Conservation (phyloP, 1,284 basidiomycete genomes). For the Pascua guehoae region DNA sequence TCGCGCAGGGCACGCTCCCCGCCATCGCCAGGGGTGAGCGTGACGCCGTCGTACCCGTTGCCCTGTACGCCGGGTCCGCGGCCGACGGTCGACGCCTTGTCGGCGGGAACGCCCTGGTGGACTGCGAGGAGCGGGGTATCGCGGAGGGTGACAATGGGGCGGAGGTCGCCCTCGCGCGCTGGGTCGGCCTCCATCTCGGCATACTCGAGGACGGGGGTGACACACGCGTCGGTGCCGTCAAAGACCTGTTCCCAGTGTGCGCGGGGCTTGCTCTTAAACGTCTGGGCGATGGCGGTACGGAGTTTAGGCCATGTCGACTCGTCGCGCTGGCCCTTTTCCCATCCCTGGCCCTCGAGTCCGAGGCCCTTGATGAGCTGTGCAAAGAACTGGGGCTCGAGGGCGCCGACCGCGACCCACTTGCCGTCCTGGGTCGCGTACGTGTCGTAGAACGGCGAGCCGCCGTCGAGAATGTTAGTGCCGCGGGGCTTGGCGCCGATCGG, state of each 20-base stretch:
- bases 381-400: constrained; percentile 22
- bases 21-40: neutral
- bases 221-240: constrained; percentile 15
- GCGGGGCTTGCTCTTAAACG: constrained; percentile 11
- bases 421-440: constrained; percentile 12
- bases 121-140: neutral
- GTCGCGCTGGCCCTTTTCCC: constrained; percentile 7
- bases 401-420: constrained; percentile 12
- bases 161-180: constrained; percentile 1
- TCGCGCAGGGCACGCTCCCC: neutral
- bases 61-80: neutral
- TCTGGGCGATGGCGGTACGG: constrained; percentile 1
- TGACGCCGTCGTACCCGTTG: neutral
- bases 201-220: constrained; percentile 8
- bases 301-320: constrained; percentile 5
- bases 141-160: constrained; percentile 1
- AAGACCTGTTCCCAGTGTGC: constrained; percentile 14
- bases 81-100: neutral
- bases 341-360: neutral
- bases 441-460: constrained; percentile 17
- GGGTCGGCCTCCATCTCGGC: neutral
- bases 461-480: constrained; percentile 18
- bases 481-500: neutral
- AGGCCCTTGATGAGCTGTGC: constrained; percentile 10
- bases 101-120: neutral